phyloP scores from a whole-genome alignment of 1,284 basidiomycete genomes.

The Schizophyllum amplum region DNA sequence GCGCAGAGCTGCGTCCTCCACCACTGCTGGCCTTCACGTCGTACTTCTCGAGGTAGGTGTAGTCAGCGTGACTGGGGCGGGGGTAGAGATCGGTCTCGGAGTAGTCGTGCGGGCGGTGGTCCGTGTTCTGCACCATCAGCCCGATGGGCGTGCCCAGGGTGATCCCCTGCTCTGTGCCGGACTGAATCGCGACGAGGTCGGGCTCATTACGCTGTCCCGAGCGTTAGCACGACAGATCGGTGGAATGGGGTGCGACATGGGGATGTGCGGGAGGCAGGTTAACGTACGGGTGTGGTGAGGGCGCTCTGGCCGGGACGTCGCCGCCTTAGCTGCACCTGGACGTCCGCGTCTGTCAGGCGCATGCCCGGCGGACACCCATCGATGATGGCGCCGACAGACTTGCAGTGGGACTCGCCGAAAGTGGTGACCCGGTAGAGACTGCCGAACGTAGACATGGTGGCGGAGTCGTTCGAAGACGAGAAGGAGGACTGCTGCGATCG shows the following conservation, averaged over 20 bases:
- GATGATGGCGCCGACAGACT: slow-evolving; percentile 95
- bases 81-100: slow-evolving; percentile 97
- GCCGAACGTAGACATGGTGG: slow-evolving; percentile 87
- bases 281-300: slow-evolving; percentile 87
- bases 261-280: neutral
- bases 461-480: neutral
- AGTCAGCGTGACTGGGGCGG: slow-evolving; percentile 96
- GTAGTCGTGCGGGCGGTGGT: slow-evolving; percentile 98
- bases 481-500: neutral
- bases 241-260: neutral
- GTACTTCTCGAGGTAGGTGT: slow-evolving; percentile 98
- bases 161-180: slow-evolving; percentile 88
- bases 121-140: slow-evolving; percentile 94
- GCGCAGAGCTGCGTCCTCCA: slow-evolving; percentile 89
- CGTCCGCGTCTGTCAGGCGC: slow-evolving; percentile 71
- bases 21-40: slow-evolving; percentile 96
- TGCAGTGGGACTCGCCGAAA: slow-evolving; percentile 96
- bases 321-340: slow-evolving; percentile 89
- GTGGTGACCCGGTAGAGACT: slow-evolving; percentile 90
- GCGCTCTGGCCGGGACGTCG: slow-evolving; percentile 94
- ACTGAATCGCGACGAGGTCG: slow-evolving; percentile 91
- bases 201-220: slow-evolving; percentile 86
- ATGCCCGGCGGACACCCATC: slow-evolving; percentile 96
- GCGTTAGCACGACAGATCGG: slow-evolving; percentile 7
- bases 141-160: slow-evolving; percentile 97